A percentile compares a stretch with the other conserved stretches of the same genome.
These are phyloP conservation scores for Monosporascus sp. DNA, from an alignment of 2,329 filamentous ascomycete species.

Conservation along the genomic window DNA sequence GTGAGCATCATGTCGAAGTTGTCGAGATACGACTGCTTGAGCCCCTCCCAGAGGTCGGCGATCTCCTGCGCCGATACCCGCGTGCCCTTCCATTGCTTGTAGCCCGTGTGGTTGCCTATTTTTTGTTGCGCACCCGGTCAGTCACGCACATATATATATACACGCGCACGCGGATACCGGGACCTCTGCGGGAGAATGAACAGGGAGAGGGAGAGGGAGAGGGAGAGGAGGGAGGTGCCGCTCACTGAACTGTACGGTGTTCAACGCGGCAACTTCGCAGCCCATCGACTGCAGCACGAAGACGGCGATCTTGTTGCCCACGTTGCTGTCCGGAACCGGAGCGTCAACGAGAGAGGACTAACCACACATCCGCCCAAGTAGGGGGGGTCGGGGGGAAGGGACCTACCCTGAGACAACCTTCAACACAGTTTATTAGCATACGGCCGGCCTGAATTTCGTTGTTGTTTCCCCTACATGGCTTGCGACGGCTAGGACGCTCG, in stretches of 20 bases:
- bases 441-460: conserved; percentile 10
- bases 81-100: conserved; percentile 82
- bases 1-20: conserved; percentile 93
- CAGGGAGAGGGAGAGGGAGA: background rate
- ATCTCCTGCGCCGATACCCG: conserved; percentile 79
- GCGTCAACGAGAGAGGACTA: conserved; percentile 20
- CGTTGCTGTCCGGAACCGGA: conserved; percentile 59
- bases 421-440: conserved; percentile 23
- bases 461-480: conserved; percentile 67
- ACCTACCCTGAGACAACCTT: conserved; percentile 73
- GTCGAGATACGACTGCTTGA: conserved; percentile 78
- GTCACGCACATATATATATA: background rate
- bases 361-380: conserved; percentile 7
- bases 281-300: conserved; percentile 92
- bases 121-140: conserved; percentile 4
- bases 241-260: conserved; percentile 95
- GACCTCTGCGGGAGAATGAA: background rate
- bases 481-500: conserved; percentile 76
- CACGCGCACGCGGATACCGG: background rate
- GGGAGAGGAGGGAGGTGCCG: background rate
- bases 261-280: conserved; percentile 88
- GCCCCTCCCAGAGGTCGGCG: conserved; percentile 73
- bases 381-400: conserved; percentile 5
- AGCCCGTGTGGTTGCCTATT: conserved; percentile 90
- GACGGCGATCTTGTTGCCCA: conserved; percentile 95